Base-by-base conservation (phyloP, 2,329 filamentous ascomycete species). In the Thelonectria blattea region DNA sequence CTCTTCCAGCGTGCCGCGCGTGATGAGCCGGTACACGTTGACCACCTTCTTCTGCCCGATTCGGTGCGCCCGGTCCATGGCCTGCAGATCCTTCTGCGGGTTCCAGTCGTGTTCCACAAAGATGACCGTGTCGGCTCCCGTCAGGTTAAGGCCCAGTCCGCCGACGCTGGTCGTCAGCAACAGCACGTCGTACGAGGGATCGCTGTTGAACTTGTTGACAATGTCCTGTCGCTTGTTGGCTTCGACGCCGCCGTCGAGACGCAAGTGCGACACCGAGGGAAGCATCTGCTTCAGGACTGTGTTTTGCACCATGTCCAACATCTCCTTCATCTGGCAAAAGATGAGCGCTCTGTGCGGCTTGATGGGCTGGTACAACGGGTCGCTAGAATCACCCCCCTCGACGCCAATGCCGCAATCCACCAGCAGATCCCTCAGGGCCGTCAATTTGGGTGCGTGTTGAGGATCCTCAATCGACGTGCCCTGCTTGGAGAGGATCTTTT, bases 61-160 rank as follows among this genome's bases (percentile, higher is more conserved):
- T 69, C 95, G 89, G 82, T 99, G 95, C 9, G 95, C 95, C 61
- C 95, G 92, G 74, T 99, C 95, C 95, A 99, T 99, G 67, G 95
- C 95, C 74, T 99, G 95, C 68, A 99, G 87, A 77, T 99, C 95
- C 77, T 97, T 97, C 75, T 99, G 95, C 32, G 95, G 95, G 74
- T 99, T 99, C 95, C 95, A 99, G 77, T 99, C 95, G 77, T 99
- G 96, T 78, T 99, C 95, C 30, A 99, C 96, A 72, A 99, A 99
- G 69, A 99, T 99, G 75, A 99, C 95, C 0, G 95, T 99, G 77
- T 99, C 95, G 3, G 95, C 95, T 67, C 95, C 95, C 0, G 95
- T 99, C 65, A 99, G 80, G 76, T 99, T 99, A 58, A 99, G 85
- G 27, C 95, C 95, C 2, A 99, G 82, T 64, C 95, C 95, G 75